phyloP scores from a whole-genome alignment of 305 asterid genomes.

The Lippia alba region DNA sequence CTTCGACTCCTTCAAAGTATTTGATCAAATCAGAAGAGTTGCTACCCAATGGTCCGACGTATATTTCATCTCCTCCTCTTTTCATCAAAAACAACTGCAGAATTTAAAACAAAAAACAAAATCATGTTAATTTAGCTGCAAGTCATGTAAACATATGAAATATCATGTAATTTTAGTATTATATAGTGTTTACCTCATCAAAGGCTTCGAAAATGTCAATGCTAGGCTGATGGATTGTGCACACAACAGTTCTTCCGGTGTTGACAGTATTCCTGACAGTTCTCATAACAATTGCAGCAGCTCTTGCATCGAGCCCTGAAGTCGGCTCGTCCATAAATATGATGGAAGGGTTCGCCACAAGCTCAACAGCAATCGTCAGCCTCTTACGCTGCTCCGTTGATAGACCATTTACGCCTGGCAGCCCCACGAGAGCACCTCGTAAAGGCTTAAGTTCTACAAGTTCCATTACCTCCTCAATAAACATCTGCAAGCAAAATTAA shows the following conservation, averaged over 20 bases:
- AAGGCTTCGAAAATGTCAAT: slow-evolving; percentile 78
- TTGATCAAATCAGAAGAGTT: slow-evolving; percentile 55
- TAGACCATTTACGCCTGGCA: slow-evolving; percentile 69
- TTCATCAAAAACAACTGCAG: slow-evolving; percentile 67
- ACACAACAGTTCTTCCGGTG: slow-evolving; percentile 76
- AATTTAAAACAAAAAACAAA: slow-evolving; percentile 1
- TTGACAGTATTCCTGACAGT: slow-evolving; percentile 68
- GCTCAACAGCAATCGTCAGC: slow-evolving; percentile 70
- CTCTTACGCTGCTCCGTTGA: slow-evolving; percentile 70
- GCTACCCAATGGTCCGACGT: slow-evolving; percentile 70
- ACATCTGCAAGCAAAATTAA: slow-evolving; percentile 39
- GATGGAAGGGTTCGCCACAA: slow-evolving; percentile 68
- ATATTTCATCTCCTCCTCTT: slow-evolving; percentile 74
- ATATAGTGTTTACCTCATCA: slow-evolving; percentile 54
- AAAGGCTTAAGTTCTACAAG: slow-evolving; percentile 58
- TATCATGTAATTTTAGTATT: neutral
- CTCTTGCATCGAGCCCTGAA: slow-evolving; percentile 69
- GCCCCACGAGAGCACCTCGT: slow-evolving; percentile 54
- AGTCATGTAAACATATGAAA: neutral
- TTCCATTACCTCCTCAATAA: slow-evolving; percentile 70
- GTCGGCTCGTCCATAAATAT: slow-evolving; percentile 73
- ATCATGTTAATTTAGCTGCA: slow-evolving; percentile 17
- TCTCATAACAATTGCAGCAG: slow-evolving; percentile 80
- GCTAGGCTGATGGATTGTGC: slow-evolving; percentile 82
- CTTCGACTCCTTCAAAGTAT: slow-evolving; percentile 58